Percentiles rank a stretch among this genome's conserved stretches.
These are phyloP conservation scores for Emmonsia crescens DNA, from an alignment of 2,329 filamentous ascomycete genomes.

Conservation along the genomic window DNA sequence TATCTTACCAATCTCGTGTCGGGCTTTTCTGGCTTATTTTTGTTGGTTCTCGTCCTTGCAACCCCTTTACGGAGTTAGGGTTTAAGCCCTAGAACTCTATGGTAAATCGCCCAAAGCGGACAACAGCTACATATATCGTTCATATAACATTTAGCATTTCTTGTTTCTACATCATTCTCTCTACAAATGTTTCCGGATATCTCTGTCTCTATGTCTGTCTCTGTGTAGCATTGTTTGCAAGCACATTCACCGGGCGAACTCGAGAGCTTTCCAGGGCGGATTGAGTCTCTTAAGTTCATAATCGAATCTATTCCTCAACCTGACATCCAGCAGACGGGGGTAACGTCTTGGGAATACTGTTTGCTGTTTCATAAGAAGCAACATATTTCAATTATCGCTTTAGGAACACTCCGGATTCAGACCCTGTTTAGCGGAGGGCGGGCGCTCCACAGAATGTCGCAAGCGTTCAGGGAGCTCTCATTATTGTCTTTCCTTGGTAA, in stretches of 20 bases:
- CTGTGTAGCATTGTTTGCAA: not conserved
- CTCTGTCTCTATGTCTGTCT: no score
- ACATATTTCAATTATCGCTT: not conserved
- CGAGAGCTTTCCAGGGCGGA: not conserved
- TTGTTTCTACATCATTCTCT: no score
- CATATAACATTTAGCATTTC: no score
- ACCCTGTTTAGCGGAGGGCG: not conserved
- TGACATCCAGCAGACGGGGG: not conserved
- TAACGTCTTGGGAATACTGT: not conserved
- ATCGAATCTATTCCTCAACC: no score
- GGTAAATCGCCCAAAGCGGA: not conserved
- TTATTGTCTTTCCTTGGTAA: not conserved
- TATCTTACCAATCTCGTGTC: not conserved
- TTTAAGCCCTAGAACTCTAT: not conserved
- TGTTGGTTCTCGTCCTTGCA: not conserved
- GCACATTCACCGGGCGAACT: not conserved
- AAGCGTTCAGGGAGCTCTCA: not conserved
- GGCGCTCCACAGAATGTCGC: not conserved
- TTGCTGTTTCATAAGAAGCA: not conserved
- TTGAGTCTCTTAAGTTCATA: no score
- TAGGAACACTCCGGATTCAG: not conserved
- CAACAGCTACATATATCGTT: no score
- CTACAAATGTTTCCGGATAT: not conserved
- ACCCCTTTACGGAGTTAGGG: not conserved
- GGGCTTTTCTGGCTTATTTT: not conserved